Conservation (phyloP, 1,284 basidiomycete species). For the Malassezia slooffiae region DNA sequence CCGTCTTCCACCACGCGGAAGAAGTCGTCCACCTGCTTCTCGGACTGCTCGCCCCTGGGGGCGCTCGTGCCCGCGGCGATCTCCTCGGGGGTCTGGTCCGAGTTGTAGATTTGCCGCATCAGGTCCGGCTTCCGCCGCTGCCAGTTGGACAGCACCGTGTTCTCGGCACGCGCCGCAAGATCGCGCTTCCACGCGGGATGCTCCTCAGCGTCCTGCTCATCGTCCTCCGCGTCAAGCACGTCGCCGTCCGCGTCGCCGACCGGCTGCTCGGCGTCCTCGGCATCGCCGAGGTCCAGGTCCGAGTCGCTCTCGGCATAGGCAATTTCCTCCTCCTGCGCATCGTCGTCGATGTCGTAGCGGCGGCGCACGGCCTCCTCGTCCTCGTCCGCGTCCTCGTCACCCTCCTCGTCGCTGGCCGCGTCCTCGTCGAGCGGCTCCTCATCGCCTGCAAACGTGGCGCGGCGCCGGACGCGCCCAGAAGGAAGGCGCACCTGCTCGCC, state of each 20-base stretch:
- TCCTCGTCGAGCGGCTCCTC: constrained; percentile 4
- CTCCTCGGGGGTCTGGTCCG: constrained; percentile 59
- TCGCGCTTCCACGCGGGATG: constrained; percentile 66
- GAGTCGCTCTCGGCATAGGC: constrained; percentile 46
- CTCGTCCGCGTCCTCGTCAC: constrained; percentile 28
- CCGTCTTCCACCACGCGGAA: constrained; percentile 50
- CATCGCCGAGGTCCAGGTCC: no score
- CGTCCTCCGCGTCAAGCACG: no score
- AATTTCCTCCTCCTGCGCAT: constrained; percentile 25
- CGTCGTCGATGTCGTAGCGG: constrained; percentile 26
- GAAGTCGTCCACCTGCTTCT: constrained; percentile 59
- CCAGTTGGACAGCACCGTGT: constrained; percentile 47
- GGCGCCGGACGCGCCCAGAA: constrained; percentile 12
- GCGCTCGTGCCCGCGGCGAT: constrained; percentile 53
- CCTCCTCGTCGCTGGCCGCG: constrained; percentile 43
- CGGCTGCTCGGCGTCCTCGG: no score
- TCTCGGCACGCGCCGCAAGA: constrained; percentile 57
- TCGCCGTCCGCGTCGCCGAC: constrained; percentile 20
- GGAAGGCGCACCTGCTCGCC: constrained; percentile 7
- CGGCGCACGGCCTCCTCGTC: constrained; percentile 19
- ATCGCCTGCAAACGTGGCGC: constrained; percentile 30
- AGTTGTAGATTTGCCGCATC: constrained; percentile 75
- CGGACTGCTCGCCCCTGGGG: constrained; percentile 16
- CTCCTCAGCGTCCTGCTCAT: constrained; percentile 41
- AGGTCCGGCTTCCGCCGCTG: constrained; percentile 54